Base-by-base conservation (phyloP, 352 stramenopile species). In the Globisporangium canariense region DNA sequence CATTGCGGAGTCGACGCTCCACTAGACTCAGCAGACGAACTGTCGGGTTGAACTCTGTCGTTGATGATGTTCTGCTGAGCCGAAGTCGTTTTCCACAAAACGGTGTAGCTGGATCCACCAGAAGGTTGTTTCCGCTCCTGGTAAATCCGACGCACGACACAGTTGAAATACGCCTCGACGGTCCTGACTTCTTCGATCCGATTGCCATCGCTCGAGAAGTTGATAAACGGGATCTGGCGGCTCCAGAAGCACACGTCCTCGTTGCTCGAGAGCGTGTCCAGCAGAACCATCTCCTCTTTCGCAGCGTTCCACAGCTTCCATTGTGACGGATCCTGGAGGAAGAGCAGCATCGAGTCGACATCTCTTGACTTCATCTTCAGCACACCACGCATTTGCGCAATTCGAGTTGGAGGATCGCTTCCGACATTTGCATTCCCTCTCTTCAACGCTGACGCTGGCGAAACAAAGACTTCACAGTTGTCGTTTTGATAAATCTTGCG, bases 221-320 rank as follows among this genome's bases (percentile, higher is more conserved):
- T 57, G 43, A 67, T 13, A 45, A 77, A 76, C 38, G 74, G 66
- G 20, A 81, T 58, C 2, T 66, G 63, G 6, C 71, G 65, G 22
- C 68, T 78, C 74, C 74, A 81, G n/a, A 77, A 77, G 41, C 62
- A 73, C 11, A 78, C 61, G 32, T 79, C 71, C 32, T 81, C 74
- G 41, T 58, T 58, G 0, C 38, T 58, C 2, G 71, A 77, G 4
- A 81, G 57, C 38, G 58, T 62, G 9, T 81, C 68, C 0, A 81
- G 62, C 38, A 77, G 2, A 20, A 61, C 30, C 32, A 81, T 59
- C 28, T 73, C 25, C 11, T 77, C 69, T 0, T 63, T 38, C 3
- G 51, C 30, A 2, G 56, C 20, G 46, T 67, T 64, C 74, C 74
- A 81, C 5, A 59, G 18, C 14, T 40, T 43, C 36, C 58, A 57